These are phyloP conservation scores for Nitzschia sp. DNA, from an alignment of 108 stramenopile genomes.

Conservation along the genomic window DNA sequence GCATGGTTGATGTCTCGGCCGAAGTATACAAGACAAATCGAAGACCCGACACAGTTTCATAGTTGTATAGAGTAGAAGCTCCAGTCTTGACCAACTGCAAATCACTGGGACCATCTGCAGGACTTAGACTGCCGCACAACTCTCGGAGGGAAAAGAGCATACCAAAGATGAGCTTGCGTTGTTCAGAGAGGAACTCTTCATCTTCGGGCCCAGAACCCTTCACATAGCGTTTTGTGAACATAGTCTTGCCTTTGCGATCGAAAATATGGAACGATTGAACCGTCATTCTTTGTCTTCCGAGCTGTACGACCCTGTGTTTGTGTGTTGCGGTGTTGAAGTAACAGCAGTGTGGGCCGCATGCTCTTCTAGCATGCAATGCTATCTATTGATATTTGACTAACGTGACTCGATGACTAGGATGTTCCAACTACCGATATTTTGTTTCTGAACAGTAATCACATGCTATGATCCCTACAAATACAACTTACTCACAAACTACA, in stretches of 20 bases:
- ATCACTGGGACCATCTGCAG: conserved; percentile 43
- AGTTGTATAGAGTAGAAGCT: conserved; percentile 75
- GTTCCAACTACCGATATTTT: no score
- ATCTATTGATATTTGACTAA: no score
- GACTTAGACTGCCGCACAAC: conserved; percentile 71
- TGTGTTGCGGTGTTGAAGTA: background rate
- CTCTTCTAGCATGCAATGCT: no score
- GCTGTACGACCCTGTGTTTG: no score
- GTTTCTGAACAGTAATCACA: no score
- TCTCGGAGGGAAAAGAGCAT: conserved; percentile 86
- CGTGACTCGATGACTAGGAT: no score
- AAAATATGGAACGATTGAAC: conserved; percentile 86
- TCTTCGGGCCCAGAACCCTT: conserved; percentile 31
- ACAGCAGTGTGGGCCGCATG: background rate
- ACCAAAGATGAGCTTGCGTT: conserved; percentile 87
- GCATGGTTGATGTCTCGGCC: conserved; percentile 22
- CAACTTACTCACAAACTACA: no score
- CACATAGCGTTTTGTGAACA: conserved; percentile 82
- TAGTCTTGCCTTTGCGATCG: conserved; percentile 84
- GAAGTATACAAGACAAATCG: conserved; percentile 82
- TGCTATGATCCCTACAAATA: no score
- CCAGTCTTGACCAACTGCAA: conserved; percentile 81
- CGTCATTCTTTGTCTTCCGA: no score
- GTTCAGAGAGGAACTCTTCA: conserved; percentile 73
- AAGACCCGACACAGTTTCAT: conserved; percentile 78